These are phyloP conservation scores for Flaveria floridana DNA, from an alignment of 140 eudicot species.

Conservation along the genomic window DNA sequence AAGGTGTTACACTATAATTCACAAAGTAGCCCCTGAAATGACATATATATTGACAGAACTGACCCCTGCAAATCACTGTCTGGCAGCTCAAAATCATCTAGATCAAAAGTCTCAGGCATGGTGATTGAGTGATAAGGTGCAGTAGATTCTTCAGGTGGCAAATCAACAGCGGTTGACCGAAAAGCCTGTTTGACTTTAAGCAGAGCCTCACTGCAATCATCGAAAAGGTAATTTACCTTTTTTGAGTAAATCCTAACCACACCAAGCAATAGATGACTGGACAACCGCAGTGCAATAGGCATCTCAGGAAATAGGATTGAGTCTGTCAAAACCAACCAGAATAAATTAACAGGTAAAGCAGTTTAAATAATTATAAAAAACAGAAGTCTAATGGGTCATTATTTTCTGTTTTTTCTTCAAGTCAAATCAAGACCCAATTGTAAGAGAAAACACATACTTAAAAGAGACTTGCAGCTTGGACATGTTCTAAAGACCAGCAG, in stretches of 20 bases:
- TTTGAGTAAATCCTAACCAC: conserved; percentile 92
- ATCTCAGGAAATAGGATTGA: conserved; percentile 90
- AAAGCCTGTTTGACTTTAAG: conserved; percentile 97
- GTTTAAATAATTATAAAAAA: neutral
- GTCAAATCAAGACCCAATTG: conserved; percentile 12
- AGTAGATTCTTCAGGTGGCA: conserved; percentile 95
- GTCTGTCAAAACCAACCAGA: conserved; percentile 49
- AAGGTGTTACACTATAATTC: conserved; percentile 16
- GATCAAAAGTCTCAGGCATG: conserved; percentile 93
- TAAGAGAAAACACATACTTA: neutral
- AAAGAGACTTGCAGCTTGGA: neutral
- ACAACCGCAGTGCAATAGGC: conserved; percentile 94
- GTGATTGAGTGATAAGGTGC: conserved; percentile 97
- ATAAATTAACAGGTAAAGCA: conserved; percentile 15
- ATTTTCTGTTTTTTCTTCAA: conserved; percentile 3
- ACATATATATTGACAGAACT: conserved; percentile 29
- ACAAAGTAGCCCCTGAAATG: neutral
- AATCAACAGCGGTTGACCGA: conserved; percentile 94
- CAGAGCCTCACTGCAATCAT: conserved; percentile 97
- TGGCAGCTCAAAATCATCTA: conserved; percentile 96
- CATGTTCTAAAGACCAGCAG: neutral
- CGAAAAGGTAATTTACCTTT: conserved; percentile 92
- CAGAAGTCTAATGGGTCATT: conserved; percentile 4
- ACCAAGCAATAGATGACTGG: conserved; percentile 98
- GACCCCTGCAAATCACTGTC: conserved; percentile 90